Percentiles rank a stretch among this genome's conserved stretches.
Conservation (phyloP, 495 filamentous ascomycete species). For the Aspergillus diversus region DNA sequence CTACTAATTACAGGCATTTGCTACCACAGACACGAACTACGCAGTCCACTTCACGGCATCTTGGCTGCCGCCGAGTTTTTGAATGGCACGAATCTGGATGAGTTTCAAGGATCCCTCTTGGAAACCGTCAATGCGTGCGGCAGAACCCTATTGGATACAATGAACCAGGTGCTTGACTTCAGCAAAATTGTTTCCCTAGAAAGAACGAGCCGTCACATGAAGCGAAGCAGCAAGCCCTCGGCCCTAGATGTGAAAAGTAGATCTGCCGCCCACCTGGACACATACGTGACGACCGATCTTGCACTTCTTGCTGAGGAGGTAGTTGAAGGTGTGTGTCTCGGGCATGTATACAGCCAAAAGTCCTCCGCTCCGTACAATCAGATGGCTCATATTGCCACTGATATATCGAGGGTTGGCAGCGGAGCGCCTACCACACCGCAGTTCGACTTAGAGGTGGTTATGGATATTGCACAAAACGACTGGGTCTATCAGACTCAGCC, state of each 20-base stretch:
- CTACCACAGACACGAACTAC: conserved; percentile 66
- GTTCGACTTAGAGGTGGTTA: conserved; percentile 56
- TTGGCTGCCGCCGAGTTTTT: conserved; percentile 72
- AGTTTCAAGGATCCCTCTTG: conserved; percentile 66
- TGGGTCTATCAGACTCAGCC: conserved; percentile 71
- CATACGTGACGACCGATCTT: conserved; percentile 48
- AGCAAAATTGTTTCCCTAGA: conserved; percentile 67
- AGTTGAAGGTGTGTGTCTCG: conserved; percentile 56
- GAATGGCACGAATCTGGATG: conserved; percentile 47
- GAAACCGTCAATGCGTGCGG: conserved; percentile 77
- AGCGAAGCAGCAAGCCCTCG: conserved; percentile 33
- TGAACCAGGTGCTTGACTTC: conserved; percentile 77
- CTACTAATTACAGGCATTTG: background rate
- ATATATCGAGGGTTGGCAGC: conserved; percentile 9
- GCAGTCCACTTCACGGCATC: conserved; percentile 78
- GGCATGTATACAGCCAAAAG: conserved; percentile 47
- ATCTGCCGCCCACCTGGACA: conserved; percentile 47
- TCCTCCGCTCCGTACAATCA: conserved; percentile 33
- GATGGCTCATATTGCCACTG: conserved; percentile 25
- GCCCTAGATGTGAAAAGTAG: conserved; percentile 36
- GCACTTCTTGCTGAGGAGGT: conserved; percentile 53
- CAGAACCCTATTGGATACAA: conserved; percentile 75
- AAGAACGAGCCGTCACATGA: conserved; percentile 46
- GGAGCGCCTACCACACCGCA: conserved; percentile 14
- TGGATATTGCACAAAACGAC: conserved; percentile 64